Evolutionary conservation across 805 yeast genomes (phyloP).

Genomic region (Pichia sporocuriosa): DNA sequence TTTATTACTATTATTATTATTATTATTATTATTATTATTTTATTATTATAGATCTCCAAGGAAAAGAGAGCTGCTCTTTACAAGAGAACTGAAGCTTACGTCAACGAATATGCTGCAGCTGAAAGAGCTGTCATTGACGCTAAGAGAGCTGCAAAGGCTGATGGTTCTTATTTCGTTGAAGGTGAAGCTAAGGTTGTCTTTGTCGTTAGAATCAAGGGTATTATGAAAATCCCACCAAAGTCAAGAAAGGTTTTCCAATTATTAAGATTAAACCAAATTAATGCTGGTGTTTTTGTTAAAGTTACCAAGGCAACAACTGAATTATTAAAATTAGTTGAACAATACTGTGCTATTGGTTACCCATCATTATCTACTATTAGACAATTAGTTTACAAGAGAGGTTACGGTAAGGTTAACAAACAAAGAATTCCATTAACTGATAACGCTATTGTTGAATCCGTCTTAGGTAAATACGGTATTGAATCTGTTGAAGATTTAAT

Average conservation of each 20-base stretch:
- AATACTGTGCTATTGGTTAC: slow-evolving; percentile 97
- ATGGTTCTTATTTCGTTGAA: slow-evolving; percentile 89
- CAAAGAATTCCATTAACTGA: slow-evolving; percentile 89
- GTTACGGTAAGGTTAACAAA: slow-evolving; percentile 94
- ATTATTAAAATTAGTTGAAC: slow-evolving; percentile 89
- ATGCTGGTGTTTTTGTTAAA: slow-evolving; percentile 91
- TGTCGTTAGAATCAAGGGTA: slow-evolving; percentile 99
- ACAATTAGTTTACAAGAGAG: slow-evolving; percentile 95
- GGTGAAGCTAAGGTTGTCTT: slow-evolving; percentile 93
- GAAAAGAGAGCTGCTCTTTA: slow-evolving; percentile 45
- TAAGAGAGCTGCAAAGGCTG: slow-evolving; percentile 89
- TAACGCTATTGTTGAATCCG: slow-evolving; percentile 81
- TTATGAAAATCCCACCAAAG: slow-evolving; percentile 96
- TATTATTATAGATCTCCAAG: slow-evolving; percentile 33
- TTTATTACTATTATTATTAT: not conserved
- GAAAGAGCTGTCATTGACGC: slow-evolving; percentile 83
- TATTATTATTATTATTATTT: slow-evolving; percentile 4
- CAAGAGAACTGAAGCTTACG: slow-evolving; percentile 95
- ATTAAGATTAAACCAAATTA: slow-evolving; percentile 87
- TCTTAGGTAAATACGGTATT: slow-evolving; percentile 89
- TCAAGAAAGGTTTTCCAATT: slow-evolving; percentile 98
- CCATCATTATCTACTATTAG: slow-evolving; percentile 88
- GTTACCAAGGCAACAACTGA: slow-evolving; percentile 93
- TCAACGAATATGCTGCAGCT: slow-evolving; percentile 87
- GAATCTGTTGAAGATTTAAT: slow-evolving; percentile 87